phyloP scores from a whole-genome alignment of 2,329 filamentous ascomycete genomes.

The Phoma sp. region DNA sequence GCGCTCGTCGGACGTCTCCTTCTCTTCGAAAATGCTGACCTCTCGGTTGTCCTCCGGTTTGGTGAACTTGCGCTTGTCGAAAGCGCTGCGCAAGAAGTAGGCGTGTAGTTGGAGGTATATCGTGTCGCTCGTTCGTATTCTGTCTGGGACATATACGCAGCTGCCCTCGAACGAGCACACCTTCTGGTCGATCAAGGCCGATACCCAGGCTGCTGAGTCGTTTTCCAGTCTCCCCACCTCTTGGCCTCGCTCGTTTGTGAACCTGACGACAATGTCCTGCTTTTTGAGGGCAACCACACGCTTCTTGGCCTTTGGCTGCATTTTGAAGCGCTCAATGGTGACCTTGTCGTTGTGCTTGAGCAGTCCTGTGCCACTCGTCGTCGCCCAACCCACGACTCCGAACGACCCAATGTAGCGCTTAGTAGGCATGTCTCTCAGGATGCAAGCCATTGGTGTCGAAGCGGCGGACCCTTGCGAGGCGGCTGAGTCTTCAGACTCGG shows the following conservation, averaged over 20 bases:
- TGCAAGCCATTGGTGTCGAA: slow-evolving; percentile 24
- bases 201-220: slow-evolving; percentile 90
- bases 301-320: slow-evolving; percentile 60
- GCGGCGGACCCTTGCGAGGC: slow-evolving; percentile 29
- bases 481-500: slow-evolving; percentile 33
- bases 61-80: slow-evolving; percentile 68
- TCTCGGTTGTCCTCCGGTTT: slow-evolving; percentile 73
- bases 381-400: slow-evolving; percentile 90
- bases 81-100: slow-evolving; percentile 76
- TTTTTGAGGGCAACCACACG: slow-evolving; percentile 66
- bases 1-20: slow-evolving; percentile 85
- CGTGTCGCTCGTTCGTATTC: slow-evolving; percentile 86
- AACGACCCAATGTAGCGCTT: slow-evolving; percentile 88
- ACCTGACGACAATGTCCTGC: slow-evolving; percentile 87
- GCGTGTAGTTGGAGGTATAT: slow-evolving; percentile 88
- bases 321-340: slow-evolving; percentile 83
- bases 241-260: slow-evolving; percentile 77
- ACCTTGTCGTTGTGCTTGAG: slow-evolving; percentile 84
- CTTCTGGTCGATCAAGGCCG: slow-evolving; percentile 86
- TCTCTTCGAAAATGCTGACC: slow-evolving; percentile 78
- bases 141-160: slow-evolving; percentile 88
- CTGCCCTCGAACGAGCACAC: slow-evolving; percentile 85
- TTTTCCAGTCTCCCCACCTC: slow-evolving; percentile 89
- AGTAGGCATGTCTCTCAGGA: slow-evolving; percentile 56
- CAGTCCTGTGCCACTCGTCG: slow-evolving; percentile 76